Conservation (phyloP, 257 asterid genomes). For the Plantago ovata region DNA sequence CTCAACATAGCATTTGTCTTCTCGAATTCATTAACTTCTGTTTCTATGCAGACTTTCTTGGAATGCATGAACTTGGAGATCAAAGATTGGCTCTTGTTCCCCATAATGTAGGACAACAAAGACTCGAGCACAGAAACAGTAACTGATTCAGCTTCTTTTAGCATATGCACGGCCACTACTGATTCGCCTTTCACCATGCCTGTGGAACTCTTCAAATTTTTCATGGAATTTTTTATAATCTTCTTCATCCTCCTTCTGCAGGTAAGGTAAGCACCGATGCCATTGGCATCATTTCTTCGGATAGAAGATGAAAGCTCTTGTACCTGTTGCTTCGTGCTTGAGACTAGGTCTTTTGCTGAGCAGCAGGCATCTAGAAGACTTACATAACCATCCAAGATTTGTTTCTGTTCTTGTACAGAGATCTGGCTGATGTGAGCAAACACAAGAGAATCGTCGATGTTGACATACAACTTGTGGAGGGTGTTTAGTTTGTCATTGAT, state of each 20-base stretch:
- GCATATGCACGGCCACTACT: not conserved
- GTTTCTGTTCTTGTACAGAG: conserved; percentile 9
- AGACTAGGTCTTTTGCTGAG: conserved; percentile 20
- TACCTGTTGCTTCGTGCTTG: too few species aligned
- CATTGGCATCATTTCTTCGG: conserved; percentile 17
- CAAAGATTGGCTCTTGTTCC: conserved; percentile 28
- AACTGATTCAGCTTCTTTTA: conserved; percentile 19
- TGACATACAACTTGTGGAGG: conserved; percentile 23
- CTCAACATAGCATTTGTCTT: conserved; percentile 25
- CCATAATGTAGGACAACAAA: conserved; percentile 18
- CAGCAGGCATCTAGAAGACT: conserved; percentile 26
- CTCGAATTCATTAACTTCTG: conserved; percentile 33
- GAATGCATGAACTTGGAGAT: conserved; percentile 26
- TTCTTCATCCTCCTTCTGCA: conserved; percentile 15
- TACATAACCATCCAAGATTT: conserved; percentile 7
- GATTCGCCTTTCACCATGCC: not conserved
- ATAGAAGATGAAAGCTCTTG: too few species aligned
- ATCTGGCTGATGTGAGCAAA: conserved; percentile 14
- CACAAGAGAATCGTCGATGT: too few species aligned
- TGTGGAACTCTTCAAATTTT: conserved; percentile 9
- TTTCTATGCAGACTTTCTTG: too few species aligned
- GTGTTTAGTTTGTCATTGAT: conserved; percentile 8
- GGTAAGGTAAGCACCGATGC: conserved; percentile 4
- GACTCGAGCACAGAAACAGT: conserved; percentile 20
- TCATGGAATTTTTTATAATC: conserved; percentile 12